Evolutionary conservation across 2,329 filamentous ascomycete genomes (phyloP), one percentile per base, ranked within the genome.

Genomic region (Phialophora expanda): DNA sequence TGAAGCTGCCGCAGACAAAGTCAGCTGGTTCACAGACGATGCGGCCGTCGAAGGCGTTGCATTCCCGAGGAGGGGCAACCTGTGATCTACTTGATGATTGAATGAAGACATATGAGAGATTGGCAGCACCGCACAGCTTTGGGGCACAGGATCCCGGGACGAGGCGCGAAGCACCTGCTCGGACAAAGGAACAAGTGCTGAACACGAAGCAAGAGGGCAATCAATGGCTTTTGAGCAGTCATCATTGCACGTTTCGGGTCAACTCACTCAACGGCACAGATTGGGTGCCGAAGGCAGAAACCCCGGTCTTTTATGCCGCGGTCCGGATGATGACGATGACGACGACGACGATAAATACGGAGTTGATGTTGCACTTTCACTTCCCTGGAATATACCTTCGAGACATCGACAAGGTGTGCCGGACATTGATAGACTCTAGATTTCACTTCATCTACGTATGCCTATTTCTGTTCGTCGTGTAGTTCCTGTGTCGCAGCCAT

Each of bases 11-110:
- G 92, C 91, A 53, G 93, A 97, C 70, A 90, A 92, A 74, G 92
- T 93, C 75, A 95, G 89, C 80, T 99, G 95, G 95, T 98, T 99
- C 77, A 92, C 93, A 51, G 95, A 98, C 77, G 85, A 88, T 74
- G 83, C 90, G 4, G 94, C 95, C 55, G 88, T 96, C 12, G 90
- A 97, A 75, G 93, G 92, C 4, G 91, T 99, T 12, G 83, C 84
- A 67, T 97, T 92, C 76, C 92, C 93, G 26, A 85, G 90, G 75
- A 88, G 90, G 72, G 89, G 90, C 22, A 89, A 84, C 74, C 77
- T 89, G 67, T 89, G 62, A 71, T 48, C n/a, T 24, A 9, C 8
- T 20, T 55, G 58, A n/a, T 6, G 46, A 22, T 38, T 20, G 4
- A 8, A 26, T 20, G 11, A 28, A 22, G 46, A 55, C 4, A 12